A percentile compares a stretch with the other conserved stretches of the same genome.
Conservation (phyloP, 352 stramenopile species). For the Pythium chondricola region DNA sequence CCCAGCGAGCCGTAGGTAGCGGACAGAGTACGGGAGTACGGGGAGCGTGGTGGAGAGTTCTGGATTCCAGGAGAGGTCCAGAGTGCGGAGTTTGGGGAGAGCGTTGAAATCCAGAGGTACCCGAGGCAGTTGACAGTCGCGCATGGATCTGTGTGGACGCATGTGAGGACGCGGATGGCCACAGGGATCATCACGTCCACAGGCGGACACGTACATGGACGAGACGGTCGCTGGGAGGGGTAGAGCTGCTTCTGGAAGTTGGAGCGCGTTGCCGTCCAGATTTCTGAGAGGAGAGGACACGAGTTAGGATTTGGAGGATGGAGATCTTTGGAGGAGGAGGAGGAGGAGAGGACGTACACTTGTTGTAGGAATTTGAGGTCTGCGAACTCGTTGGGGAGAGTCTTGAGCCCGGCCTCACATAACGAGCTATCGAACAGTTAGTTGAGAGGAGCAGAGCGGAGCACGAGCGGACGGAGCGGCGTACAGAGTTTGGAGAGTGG, state of each 20-base stretch:
- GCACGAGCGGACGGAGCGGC: no score
- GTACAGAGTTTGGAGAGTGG: conserved; percentile 4
- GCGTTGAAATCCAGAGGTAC: neutral
- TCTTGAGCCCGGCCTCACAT: no score
- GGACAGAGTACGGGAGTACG: conserved; percentile 1
- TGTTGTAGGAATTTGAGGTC: no score
- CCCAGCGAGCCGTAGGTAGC: conserved; percentile 1
- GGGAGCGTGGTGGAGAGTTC: neutral
- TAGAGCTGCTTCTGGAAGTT: neutral
- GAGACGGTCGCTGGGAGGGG: neutral
- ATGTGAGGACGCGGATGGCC: no score
- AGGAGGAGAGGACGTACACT: no score
- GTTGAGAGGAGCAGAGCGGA: neutral
- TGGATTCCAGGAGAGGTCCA: conserved; percentile 16
- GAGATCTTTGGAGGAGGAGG: no score
- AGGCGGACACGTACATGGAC: neutral
- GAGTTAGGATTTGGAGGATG: no score
- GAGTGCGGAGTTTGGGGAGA: neutral
- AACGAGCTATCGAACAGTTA: no score
- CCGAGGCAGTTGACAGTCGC: conserved; percentile 1
- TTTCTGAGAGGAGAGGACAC: no score
- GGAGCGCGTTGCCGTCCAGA: neutral
- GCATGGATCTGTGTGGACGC: conserved; percentile 16
- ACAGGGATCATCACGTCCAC: no score
- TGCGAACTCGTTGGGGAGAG: neutral